These are phyloP conservation scores for Polyporus arcularius DNA, from an alignment of 768 basidiomycete species.

Conservation along the genomic window DNA sequence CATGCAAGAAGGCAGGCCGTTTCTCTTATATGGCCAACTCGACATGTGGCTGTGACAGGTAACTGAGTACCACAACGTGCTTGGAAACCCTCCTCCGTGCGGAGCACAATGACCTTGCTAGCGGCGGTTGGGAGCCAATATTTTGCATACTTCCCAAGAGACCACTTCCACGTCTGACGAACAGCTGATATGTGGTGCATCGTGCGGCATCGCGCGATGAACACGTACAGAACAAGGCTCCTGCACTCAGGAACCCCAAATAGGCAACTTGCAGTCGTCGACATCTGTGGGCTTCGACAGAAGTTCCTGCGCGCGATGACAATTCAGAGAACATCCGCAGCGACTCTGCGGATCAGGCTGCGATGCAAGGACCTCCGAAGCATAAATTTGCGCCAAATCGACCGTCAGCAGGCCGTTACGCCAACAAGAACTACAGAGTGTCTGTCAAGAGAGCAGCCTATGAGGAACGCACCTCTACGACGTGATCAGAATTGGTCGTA, in stretches of 20 bases:
- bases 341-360: not conserved
- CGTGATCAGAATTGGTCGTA: too few species aligned
- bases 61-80: not conserved
- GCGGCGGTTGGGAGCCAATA: not conserved
- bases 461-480: too few species aligned
- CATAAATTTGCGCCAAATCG: not conserved
- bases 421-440: too few species aligned
- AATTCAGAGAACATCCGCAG: not conserved
- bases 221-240: not conserved
- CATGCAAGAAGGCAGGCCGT: not conserved
- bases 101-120: constrained; percentile 2
- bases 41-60: constrained; percentile 13
- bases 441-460: too few species aligned
- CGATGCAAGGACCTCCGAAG: not conserved
- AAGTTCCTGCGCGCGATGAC: constrained; percentile 5
- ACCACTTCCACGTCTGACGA: not conserved
- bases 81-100: not conserved
- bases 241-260: constrained; percentile 3
- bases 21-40: not conserved
- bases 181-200: not conserved
- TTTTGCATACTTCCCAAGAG: not conserved
- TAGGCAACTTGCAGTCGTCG: constrained; percentile 6
- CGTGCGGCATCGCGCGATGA: not conserved
- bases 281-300: not conserved
- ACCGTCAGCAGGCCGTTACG: not conserved